These are phyloP conservation scores for Potentilla sterilis DNA, from an alignment of 306 rosid species.

Conservation along the genomic window DNA sequence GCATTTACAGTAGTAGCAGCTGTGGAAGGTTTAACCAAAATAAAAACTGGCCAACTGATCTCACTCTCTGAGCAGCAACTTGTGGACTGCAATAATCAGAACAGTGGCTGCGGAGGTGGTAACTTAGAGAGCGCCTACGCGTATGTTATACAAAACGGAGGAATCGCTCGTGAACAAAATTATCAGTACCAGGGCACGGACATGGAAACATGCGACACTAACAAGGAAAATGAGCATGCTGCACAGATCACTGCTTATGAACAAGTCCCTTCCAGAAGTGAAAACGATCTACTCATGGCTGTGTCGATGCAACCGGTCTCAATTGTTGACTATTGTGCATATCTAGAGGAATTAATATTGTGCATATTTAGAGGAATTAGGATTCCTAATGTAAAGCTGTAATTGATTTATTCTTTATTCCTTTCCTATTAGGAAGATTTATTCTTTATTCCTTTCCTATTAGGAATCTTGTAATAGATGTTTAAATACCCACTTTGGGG, in stretches of 20 bases:
- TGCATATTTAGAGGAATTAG: no score
- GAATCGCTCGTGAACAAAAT: slow-evolving; percentile 15
- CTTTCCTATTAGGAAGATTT: no score
- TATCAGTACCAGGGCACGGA: slow-evolving; percentile 13
- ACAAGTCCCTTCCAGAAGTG: not conserved
- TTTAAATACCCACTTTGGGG: no score
- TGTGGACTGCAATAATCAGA: slow-evolving; percentile 19
- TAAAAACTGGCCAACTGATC: slow-evolving; percentile 15
- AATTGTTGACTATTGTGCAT: no score
- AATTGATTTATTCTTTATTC: no score
- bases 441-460: no score
- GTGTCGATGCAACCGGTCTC: slow-evolving; percentile 29
- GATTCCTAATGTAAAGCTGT: no score
- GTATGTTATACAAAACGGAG: slow-evolving; percentile 14
- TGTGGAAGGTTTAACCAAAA: slow-evolving; percentile 12
- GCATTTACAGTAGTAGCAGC: not conserved
- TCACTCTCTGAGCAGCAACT: slow-evolving; percentile 41
- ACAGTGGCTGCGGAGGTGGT: not conserved
- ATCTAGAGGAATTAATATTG: no score
- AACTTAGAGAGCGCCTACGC: not conserved
- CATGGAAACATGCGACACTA: not conserved
- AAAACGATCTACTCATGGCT: slow-evolving; percentile 10
- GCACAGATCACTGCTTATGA: slow-evolving; percentile 8
- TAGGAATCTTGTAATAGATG: no score
- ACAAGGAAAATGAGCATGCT: not conserved